Evolutionary conservation across 371 early-diverging fungal genomes (phyloP), one percentile per base, ranked within the genome.

Genomic region (Syncephalastrum monosporum): DNA sequence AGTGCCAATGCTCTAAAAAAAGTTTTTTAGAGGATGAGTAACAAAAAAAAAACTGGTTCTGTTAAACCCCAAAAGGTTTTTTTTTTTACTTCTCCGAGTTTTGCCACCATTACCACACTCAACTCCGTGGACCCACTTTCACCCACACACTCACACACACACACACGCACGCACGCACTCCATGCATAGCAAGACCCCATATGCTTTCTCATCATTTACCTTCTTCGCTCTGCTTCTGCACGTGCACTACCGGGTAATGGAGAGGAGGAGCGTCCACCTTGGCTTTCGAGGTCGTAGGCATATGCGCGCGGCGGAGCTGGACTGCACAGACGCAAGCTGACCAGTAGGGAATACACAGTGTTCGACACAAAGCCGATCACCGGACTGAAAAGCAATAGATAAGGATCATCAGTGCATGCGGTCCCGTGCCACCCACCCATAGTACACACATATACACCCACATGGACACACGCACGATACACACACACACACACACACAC

Each of bases 191-290:
- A 21, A 21, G 21, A 2, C 0, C 29, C 29, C 29, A 29, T 29
- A 29, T 29, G 29, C 29, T 29, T 7, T 42, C 17, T 27, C 14
- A 7, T 19, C 1, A 44, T 56, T 62, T 75, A 81, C 82, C 83
- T 78, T 65, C 85, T 62, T 57, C 85, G 75, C 58, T 86, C 84
- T 5, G 87, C 84, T 65, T 86, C 87, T n/a, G 84, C 83, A 42
- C 82, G 65, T 14, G 80, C 77, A 60, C 80, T 77, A 14, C 82
- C 83, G 25, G 84, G 83, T 15, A 70, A 62, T 21, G 82, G 79
- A 19, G 12, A 64, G 63, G 53, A 64, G 62, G 53, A 47, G 13
- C 67, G 68, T 15, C 66, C 50, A 55, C 68, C 65, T 24, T 72
- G 75, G 23, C 71, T 72, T 65, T 82, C 82, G 17, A 79, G 58